Evolutionary conservation across 2,329 filamentous ascomycete species (phyloP), one percentile per base, ranked within the genome.

Genomic region (Colletotrichum shisoi): DNA sequence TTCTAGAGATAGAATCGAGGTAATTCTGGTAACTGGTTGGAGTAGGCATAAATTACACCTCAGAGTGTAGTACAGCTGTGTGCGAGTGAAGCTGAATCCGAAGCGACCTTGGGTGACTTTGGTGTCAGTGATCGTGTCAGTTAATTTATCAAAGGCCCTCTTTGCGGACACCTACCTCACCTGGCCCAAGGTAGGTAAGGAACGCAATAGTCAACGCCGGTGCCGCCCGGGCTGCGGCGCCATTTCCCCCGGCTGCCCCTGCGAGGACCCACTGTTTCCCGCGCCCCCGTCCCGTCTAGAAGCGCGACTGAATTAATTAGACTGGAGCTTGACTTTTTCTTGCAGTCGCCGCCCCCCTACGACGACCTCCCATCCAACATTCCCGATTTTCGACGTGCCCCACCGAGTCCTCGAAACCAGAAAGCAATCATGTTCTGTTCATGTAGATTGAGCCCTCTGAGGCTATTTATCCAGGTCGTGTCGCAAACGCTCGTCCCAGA

Each of bases 401-500:
- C 17, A 19, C 8, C 17, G 34, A 51, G 8, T 37, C 5, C 27
- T 1, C 54, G n/a, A 53, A 9, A 42, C 60, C 11, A 42, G 58
- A 68, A 73, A 68, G 19, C n/a, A 27, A 60, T 0, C 54, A 85
- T 85, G 83, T 78, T 73, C 68, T 85, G 83, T 72, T 74, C 79
- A 24, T 86, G 84, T 69, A 80, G 82, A 65, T 77, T 76, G 7
- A 75, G 77, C 37, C 78, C 83, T 9, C 73, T 84, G 71, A 76
- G 78, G 61, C 77, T 81, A n/a, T 86, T 86, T 66, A 73, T 85
- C 13, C 80, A 79, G 67, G 82, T 78, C 37, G 75, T 86, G 34
- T 74, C 75, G 3, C 78, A 82, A 69, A 72, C 80, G 34, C 79
- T 82, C 63, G 71, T 72, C 48, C 72, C 74, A 12, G 62, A 70